Evolutionary conservation across 805 yeast species (phyloP).

Genomic region (Dipodascus albidus): DNA sequence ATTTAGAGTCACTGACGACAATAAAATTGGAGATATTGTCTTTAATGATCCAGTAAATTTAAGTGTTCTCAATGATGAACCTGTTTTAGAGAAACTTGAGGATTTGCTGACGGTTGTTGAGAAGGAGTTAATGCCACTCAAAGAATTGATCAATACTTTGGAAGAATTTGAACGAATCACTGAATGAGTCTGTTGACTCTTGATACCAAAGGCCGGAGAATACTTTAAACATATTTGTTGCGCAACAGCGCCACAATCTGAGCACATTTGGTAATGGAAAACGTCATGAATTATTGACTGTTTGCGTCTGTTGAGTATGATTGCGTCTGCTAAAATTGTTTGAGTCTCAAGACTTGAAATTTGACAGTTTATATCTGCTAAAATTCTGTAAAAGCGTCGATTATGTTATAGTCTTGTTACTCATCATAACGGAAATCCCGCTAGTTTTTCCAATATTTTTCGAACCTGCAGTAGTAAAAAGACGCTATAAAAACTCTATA

Average conservation of each 20-base stretch:
- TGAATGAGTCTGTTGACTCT: not conserved
- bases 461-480: too few species aligned
- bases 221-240: too few species aligned
- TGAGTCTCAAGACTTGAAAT: too few species aligned
- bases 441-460: not conserved
- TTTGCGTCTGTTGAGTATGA: too few species aligned
- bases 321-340: too few species aligned
- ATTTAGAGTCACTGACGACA: not conserved
- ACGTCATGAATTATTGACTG: too few species aligned
- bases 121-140: not conserved
- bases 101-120: not conserved
- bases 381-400: too few species aligned
- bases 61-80: not conserved
- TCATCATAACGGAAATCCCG: not conserved
- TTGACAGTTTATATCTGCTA: too few species aligned
- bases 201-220: too few species aligned
- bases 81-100: not conserved
- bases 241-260: too few species aligned
- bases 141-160: not conserved
- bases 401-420: not conserved
- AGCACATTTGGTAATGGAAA: too few species aligned
- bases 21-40: not conserved
- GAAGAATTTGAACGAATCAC: not conserved
- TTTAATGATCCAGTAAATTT: not conserved
- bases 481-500: too few species aligned